These are phyloP conservation scores for Gryganskiella cystojenkinii DNA, from an alignment of 192 early-diverging fungal species.

Conservation along the genomic window DNA sequence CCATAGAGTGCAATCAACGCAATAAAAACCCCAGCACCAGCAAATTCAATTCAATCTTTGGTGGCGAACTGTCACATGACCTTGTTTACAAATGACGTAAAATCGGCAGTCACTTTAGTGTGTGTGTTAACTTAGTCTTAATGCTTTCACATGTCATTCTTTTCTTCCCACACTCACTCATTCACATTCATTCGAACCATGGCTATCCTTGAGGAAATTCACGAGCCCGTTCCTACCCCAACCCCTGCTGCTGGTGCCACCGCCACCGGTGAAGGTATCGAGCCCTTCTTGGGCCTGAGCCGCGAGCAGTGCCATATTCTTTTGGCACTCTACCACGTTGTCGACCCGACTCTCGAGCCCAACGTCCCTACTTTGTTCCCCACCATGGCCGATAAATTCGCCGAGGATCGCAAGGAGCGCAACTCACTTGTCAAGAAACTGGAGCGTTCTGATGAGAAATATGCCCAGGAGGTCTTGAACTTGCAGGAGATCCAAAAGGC, in stretches of 20 bases:
- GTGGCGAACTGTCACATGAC: too few species aligned
- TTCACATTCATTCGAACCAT: background rate
- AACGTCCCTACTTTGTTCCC: slow-evolving; percentile 60
- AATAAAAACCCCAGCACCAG: too few species aligned
- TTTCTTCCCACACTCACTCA: background rate
- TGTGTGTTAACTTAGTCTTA: background rate
- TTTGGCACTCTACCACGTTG: slow-evolving; percentile 60
- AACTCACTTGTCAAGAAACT: slow-evolving; percentile 60
- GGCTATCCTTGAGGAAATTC: slow-evolving; percentile 28
- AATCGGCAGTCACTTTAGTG: too few species aligned
- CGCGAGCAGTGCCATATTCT: slow-evolving; percentile 60
- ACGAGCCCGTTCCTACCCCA: slow-evolving; percentile 1
- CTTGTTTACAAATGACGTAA: too few species aligned
- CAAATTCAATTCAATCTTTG: too few species aligned
- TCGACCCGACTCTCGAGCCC: slow-evolving; percentile 59
- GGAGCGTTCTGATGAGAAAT: slow-evolving; percentile 52
- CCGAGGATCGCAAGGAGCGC: slow-evolving; percentile 56
- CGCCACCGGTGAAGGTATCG: background rate
- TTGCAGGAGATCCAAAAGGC: slow-evolving; percentile 59
- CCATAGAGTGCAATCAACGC: too few species aligned
- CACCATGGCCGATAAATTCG: slow-evolving; percentile 56
- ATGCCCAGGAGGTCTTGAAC: slow-evolving; percentile 52
- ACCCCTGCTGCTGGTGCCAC: background rate
- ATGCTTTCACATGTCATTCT: background rate
- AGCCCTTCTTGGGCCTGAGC: slow-evolving; percentile 58